Evolutionary conservation across 768 basidiomycete species (phyloP), one percentile per base, ranked within the genome.

Genomic region (Lentinula lateritia): DNA sequence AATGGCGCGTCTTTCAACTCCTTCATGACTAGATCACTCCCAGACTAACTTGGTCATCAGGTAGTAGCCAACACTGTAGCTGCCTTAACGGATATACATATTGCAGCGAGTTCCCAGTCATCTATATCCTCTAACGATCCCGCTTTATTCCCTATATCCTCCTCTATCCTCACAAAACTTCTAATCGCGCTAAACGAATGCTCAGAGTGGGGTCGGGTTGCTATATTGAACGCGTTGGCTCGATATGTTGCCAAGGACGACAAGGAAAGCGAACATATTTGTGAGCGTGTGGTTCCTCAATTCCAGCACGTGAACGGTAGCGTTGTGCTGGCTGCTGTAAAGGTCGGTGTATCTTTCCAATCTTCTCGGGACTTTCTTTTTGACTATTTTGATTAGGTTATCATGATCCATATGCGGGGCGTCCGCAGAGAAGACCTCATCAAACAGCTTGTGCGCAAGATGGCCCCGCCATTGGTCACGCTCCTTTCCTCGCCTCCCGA

Each of bases 181-280:
- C 79, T 99, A 60, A 91, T 98, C 58, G 97, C 96, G 2, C 80
- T 99, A 18, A 96, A 96, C 71, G 97, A 98, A 74, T 98, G 96
- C 71, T 96, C 95, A 0, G 97, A 99, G 76, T 99, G 97, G 97
- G 97, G 97, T 36, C 85, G 96, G 61, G 94, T 99, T 15, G 94
- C 95, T 0, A 87, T 99, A 41, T 75, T 98, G 57, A 90, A 89
- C 62, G 92, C 93, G 0, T 76, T 98, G 35, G 82, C 93, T 5
- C 84, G 92, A 48, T 98, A 98, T 73, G 80, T 79, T 39, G 85
- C 94, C 0, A 78, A 82, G 43, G 96, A 96, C 68, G 93, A 92
- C 63, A 92, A 93, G 74, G 97, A 99, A 77, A 92, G 92, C 71
- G 97, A 99, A 70, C 96, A 98, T 71, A 98, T 98, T 63, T 98